A percentile compares a stretch with the other conserved stretches of the same genome.
These are phyloP conservation scores for Iodosphaeria phyllophila DNA, from an alignment of 2,329 filamentous ascomycete genomes.

Conservation along the genomic window DNA sequence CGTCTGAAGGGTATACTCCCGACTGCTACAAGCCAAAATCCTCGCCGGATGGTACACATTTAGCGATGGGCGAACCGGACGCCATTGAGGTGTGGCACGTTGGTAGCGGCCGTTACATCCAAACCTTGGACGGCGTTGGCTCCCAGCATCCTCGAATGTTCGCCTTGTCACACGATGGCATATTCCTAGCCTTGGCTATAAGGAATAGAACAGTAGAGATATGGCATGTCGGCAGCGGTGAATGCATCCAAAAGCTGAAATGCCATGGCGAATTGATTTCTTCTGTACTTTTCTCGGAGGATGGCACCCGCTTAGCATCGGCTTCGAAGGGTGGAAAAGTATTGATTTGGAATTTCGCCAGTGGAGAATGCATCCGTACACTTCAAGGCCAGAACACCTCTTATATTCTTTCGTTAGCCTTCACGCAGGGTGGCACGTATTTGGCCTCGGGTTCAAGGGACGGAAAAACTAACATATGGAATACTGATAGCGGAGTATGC, in stretches of 20 bases:
- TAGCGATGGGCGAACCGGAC: too few species aligned
- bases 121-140: too few species aligned
- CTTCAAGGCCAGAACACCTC: background rate
- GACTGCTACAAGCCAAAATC: too few species aligned
- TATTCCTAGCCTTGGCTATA: background rate
- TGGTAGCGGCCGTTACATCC: too few species aligned
- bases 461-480: background rate
- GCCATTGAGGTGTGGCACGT: too few species aligned
- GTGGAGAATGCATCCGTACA: background rate
- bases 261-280: background rate
- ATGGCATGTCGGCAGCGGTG: conserved; percentile 1
- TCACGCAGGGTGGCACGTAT: background rate
- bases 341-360: background rate
- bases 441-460: conserved; percentile 1
- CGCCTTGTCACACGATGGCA: conserved; percentile 1
- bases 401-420: background rate
- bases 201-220: background rate
- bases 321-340: background rate
- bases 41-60: too few species aligned
- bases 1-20: background rate
- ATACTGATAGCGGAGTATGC: background rate
- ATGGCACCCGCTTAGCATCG: conserved; percentile 1
- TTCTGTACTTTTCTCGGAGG: conserved; percentile 1
- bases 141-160: too few species aligned
- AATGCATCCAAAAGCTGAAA: background rate